Evolutionary conservation across 2,329 filamentous ascomycete genomes (phyloP).

Genomic region (Penicillium sp.): DNA sequence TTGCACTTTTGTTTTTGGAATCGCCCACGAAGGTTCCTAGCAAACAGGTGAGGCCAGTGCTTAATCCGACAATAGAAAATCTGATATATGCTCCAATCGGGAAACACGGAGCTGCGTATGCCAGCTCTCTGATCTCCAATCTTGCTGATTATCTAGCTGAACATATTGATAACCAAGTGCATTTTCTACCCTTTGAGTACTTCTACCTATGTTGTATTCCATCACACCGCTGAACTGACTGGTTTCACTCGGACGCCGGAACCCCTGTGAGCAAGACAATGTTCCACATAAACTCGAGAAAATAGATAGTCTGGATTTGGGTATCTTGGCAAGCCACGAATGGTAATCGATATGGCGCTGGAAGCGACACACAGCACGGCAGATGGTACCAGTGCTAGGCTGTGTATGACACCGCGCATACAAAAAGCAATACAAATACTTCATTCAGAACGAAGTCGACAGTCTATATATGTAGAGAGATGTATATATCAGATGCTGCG

Average conservation of each 20-base stretch:
- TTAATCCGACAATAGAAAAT: background rate
- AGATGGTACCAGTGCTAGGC: background rate
- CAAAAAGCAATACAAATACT: background rate
- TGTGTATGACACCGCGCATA: background rate
- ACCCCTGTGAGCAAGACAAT: slow-evolving; percentile 4
- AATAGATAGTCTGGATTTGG: background rate
- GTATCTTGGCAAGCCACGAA: background rate
- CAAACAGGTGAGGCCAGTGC: slow-evolving; percentile 7
- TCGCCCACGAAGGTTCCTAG: background rate
- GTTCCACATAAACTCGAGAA: slow-evolving; percentile 7
- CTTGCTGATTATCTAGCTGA: background rate
- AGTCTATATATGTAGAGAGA: background rate
- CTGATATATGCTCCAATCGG: slow-evolving; percentile 11
- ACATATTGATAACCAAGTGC: background rate
- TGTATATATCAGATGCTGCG: background rate
- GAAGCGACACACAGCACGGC: slow-evolving; percentile 8
- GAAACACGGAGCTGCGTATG: slow-evolving; percentile 4
- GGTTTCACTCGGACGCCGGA: slow-evolving; percentile 8
- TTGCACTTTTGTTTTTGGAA: background rate
- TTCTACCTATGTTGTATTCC: background rate
- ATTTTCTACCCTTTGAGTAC: background rate
- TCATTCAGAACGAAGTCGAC: background rate
- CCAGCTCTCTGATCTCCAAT: background rate
- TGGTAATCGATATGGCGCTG: background rate
- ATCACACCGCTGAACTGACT: slow-evolving; percentile 4